phyloP scores from a whole-genome alignment of 805 yeast genomes.

The Wickerhamiella galacta region DNA sequence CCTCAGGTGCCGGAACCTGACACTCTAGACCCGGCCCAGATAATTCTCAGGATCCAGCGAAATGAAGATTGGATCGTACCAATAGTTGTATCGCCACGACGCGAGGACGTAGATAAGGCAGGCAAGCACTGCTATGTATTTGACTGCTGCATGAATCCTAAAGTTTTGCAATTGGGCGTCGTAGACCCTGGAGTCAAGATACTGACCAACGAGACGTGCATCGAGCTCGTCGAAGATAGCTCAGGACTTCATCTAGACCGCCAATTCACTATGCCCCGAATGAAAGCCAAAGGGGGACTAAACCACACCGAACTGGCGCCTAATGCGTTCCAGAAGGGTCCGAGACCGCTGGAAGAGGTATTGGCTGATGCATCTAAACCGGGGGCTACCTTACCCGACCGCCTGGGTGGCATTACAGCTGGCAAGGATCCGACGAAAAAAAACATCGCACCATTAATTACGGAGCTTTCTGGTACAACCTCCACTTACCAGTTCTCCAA shows the following conservation, averaged over 20 bases:
- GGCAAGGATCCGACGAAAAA: background rate
- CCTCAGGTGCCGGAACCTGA: slow-evolving; percentile 49
- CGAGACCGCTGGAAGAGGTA: slow-evolving; percentile 4
- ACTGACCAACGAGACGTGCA: slow-evolving; percentile 66
- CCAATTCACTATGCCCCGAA: slow-evolving; percentile 48
- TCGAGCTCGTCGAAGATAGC: slow-evolving; percentile 57
- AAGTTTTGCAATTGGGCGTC: slow-evolving; percentile 45
- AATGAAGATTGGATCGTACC: slow-evolving; percentile 78
- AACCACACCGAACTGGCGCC: slow-evolving; percentile 23
- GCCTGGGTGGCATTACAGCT: background rate
- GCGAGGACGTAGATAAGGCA: slow-evolving; percentile 42
- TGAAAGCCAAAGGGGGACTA: slow-evolving; percentile 51
- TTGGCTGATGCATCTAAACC: no score
- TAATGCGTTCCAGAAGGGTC: slow-evolving; percentile 1
- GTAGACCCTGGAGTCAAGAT: slow-evolving; percentile 41
- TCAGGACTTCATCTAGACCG: slow-evolving; percentile 39
- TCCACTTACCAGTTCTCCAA: no score
- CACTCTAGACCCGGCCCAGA: slow-evolving; percentile 17
- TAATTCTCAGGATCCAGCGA: slow-evolving; percentile 45
- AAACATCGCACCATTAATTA: background rate
- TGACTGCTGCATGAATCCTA: slow-evolving; percentile 63
- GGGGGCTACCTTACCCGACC: background rate
- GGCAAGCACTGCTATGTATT: slow-evolving; percentile 48
- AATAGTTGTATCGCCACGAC: slow-evolving; percentile 44
- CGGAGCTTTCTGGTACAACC: no score